Evolutionary conservation across 768 basidiomycete genomes (phyloP), one percentile per base, ranked within the genome.

Genomic region (Gloeopeniophorella convolvens): DNA sequence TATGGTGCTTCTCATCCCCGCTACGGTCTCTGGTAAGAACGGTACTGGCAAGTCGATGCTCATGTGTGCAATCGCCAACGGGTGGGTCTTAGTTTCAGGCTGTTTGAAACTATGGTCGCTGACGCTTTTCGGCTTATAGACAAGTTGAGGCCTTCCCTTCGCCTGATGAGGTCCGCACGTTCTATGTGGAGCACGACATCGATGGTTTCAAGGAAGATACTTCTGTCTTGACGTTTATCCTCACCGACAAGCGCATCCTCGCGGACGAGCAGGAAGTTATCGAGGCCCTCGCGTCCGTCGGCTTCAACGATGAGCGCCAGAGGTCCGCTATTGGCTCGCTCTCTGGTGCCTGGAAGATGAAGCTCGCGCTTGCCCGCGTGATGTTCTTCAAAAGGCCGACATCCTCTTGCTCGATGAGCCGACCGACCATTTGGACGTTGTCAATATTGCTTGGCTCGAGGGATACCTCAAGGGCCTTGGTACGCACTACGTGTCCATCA

Each of bases 341-440:
- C 33, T 97, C 94, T 36, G 94, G 94, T 80, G 94, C 94, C 76
- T 96, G 94, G 94, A 97, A 97, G 80, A 97, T 97, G 94, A 97
- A 96, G 80, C 85, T 97, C 56, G 94, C 94, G 33, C 82, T 97
- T 54, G 94, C 94, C 51, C 82, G 94, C 55, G 94, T 94, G 42
- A 95, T 97, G 83, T 77, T 97, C 37, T 97, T 97, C 87, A 89
- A n/a, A n/a, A 87, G 75, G 94, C 94, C 56, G 94, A 97, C 63
- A 97, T 97, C 64, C 83, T 97, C 43, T 73, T 96, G 23, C 88
- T 95, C 58, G 93, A 96, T 69, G 93, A 96, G 74, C 93, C 93
- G 37, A 96, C 93, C 74, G 90, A 91, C 77, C 88, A 91, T 68
- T 80, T 97, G 73, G 94, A 97, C 61, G 94, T 97, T n/a, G 82